Base-by-base conservation (phyloP, 192 early-diverging fungal genomes). In the Obelidium mucronatum region DNA sequence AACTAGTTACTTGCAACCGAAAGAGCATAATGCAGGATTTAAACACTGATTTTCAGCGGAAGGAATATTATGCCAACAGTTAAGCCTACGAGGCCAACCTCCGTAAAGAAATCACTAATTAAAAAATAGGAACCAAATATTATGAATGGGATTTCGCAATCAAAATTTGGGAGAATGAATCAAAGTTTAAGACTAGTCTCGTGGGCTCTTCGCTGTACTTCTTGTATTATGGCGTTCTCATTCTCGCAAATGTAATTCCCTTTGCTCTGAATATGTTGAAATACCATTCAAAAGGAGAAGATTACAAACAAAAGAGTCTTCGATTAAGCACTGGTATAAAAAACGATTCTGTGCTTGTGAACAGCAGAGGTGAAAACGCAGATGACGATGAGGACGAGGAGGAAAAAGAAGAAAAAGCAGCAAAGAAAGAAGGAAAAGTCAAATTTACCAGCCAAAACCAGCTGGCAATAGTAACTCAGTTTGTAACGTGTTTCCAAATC, bases 401-500 rank as follows among this genome's bases (percentile, higher is more conserved):
- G 24, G 39, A 68, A 8, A 24, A 5, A 5, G 4, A 19, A 3
- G n/a, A 28, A 24, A 44, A 44, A 44, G 42, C 5, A 11, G 17
- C 42, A 5, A 44, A 44, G 17, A 44, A 5, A 17, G 5, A 5
- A 44, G 42, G 42, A 5, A 4, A 48, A 68, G 42, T 68, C 30
- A 68, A 68, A 22, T 68, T 28, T 13, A 68, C 66, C 8, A 13
- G 40, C 13, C 66, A 68, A 51, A 68, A 68, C 44, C 39, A 22
- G 19, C 28, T 68, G 3, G 66, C 33, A 40, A 68, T 68, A n/a
- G 36, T 48, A 11, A 68, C 66, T 22, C 66, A 68, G 44, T 68
- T 28, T 68, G 17, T 31, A 15, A 68, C 44, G 3, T 68, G 66
- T 51, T 68, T 68, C 39, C 66, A 68, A 30, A 52, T 68, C 31